These are phyloP conservation scores for Porcisia hertigi DNA, from an alignment of 208 protist genomes.

Conservation along the genomic window DNA sequence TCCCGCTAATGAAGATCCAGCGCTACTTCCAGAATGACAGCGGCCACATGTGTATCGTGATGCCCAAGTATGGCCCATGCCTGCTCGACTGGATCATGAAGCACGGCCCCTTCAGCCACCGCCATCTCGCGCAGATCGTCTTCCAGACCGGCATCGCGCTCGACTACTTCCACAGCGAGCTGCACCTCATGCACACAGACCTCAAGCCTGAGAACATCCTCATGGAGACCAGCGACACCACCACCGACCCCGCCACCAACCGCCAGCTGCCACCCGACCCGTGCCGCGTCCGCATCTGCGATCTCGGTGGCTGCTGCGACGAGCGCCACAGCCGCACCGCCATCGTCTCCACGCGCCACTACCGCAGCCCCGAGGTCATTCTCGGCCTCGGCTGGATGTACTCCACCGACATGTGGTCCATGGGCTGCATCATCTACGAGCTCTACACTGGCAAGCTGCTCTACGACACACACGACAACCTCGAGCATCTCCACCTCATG, in stretches of 20 bases:
- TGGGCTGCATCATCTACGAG: constrained; percentile 86
- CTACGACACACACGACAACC: constrained; percentile 69
- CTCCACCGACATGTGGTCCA: constrained; percentile 77
- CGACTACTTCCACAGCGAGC: constrained; percentile 78
- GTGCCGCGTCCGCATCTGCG: constrained; percentile 59
- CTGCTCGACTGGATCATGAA: constrained; percentile 86
- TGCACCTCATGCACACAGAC: constrained; percentile 81
- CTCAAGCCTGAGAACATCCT: constrained; percentile 87
- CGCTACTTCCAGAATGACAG: constrained; percentile 82
- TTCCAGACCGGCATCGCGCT: constrained; percentile 73
- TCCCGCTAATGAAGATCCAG: constrained; percentile 77
- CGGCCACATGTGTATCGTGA: constrained; percentile 86
- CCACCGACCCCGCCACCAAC: constrained; percentile 77
- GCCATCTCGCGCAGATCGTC: constrained; percentile 76
- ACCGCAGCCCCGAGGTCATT: constrained; percentile 76
- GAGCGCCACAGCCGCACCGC: constrained; percentile 40
- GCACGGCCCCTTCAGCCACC: constrained; percentile 70
- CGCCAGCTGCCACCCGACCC: constrained; percentile 43
- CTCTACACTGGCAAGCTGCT: constrained; percentile 71
- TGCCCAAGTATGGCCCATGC: constrained; percentile 67
- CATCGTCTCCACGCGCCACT: constrained; percentile 52
- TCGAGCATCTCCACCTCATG: constrained; percentile 84
- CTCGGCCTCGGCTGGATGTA: constrained; percentile 68
- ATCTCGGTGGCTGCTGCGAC: constrained; percentile 54
- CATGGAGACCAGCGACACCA: constrained; percentile 61